These are phyloP conservation scores for Microcyclospora tardicrescens DNA, from an alignment of 2,329 filamentous ascomycete genomes.

Conservation along the genomic window DNA sequence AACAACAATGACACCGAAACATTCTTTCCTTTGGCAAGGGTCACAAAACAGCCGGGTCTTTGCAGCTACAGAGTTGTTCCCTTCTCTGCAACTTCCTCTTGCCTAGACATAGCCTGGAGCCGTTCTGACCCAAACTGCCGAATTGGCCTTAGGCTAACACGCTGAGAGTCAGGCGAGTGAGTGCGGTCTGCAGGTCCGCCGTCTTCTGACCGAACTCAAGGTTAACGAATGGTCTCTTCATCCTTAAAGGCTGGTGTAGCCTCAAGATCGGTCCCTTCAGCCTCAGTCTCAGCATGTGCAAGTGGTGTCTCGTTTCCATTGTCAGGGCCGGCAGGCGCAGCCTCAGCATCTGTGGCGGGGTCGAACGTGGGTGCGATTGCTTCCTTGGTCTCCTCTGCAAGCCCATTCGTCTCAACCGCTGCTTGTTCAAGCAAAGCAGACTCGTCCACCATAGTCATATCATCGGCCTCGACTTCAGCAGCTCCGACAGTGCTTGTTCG, in stretches of 20 bases:
- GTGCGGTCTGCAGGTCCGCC: too few relatives aligned
- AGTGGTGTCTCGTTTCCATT: background rate
- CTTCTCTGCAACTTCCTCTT: too few relatives aligned
- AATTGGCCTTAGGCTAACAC: too few relatives aligned
- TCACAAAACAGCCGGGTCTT: too few relatives aligned
- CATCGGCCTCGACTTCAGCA: background rate
- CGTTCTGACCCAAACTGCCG: too few relatives aligned
- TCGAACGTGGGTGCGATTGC: background rate
- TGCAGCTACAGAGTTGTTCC: too few relatives aligned
- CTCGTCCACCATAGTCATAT: background rate
- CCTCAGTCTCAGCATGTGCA: background rate
- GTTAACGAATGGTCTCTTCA: conserved; percentile 1
- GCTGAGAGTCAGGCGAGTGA: too few relatives aligned
- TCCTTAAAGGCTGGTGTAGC: conserved; percentile 7
- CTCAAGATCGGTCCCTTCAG: conserved; percentile 3
- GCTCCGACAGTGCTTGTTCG: conserved; percentile 2
- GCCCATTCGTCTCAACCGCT: conserved; percentile 4
- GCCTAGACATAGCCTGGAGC: too few relatives aligned
- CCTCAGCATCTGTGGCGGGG: background rate
- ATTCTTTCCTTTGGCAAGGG: too few relatives aligned
- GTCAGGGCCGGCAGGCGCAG: background rate
- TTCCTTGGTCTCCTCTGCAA: conserved; percentile 1
- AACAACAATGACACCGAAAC: too few relatives aligned
- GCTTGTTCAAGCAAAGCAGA: background rate
- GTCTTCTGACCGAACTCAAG: too few relatives aligned